phyloP scores from a whole-genome alignment of 768 basidiomycete species.

The Podaxis sp. region DNA sequence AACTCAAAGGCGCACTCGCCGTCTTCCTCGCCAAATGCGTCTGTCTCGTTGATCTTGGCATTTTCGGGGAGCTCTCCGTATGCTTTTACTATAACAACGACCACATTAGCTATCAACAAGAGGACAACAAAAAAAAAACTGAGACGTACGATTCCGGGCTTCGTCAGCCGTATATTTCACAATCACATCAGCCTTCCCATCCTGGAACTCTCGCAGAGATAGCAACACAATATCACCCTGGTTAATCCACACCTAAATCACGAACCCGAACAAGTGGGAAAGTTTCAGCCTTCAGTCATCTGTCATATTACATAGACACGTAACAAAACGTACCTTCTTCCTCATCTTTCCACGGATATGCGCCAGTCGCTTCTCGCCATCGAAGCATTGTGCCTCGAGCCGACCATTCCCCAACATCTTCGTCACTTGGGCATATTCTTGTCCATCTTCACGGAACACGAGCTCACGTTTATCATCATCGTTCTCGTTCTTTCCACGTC shows the following conservation, averaged over 20 bases:
- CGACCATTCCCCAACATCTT: conserved; percentile 99
- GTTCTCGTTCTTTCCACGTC: conserved; percentile 99
- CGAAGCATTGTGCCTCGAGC: conserved; percentile 94
- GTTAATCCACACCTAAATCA: conserved; percentile 91
- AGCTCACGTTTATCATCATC: conserved; percentile 98
- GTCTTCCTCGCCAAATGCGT: conserved; percentile 87
- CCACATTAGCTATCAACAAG: not conserved
- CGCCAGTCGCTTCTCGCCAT: conserved; percentile 95
- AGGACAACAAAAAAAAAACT: not conserved
- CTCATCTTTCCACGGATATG: conserved; percentile 99
- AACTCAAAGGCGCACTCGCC: conserved; percentile 90
- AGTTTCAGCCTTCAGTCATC: not conserved
- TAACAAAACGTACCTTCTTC: conserved; percentile 76
- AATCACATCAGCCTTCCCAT: conserved; percentile 98
- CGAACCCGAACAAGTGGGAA: not conserved
- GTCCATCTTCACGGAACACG: conserved; percentile 97
- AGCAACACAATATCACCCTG: conserved; percentile 95
- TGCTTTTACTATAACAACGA: conserved; percentile 67
- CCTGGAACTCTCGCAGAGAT: conserved; percentile 97
- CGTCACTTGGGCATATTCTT: conserved; percentile 96
- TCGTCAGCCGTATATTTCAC: conserved; percentile 99
- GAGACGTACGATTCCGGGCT: conserved; percentile 66
- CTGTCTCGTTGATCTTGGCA: conserved; percentile 96
- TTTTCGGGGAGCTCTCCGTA: conserved; percentile 97
- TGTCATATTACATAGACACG: not conserved